These are phyloP conservation scores for Boletus huronensis DNA, from an alignment of 768 basidiomycete species.

Conservation along the genomic window DNA sequence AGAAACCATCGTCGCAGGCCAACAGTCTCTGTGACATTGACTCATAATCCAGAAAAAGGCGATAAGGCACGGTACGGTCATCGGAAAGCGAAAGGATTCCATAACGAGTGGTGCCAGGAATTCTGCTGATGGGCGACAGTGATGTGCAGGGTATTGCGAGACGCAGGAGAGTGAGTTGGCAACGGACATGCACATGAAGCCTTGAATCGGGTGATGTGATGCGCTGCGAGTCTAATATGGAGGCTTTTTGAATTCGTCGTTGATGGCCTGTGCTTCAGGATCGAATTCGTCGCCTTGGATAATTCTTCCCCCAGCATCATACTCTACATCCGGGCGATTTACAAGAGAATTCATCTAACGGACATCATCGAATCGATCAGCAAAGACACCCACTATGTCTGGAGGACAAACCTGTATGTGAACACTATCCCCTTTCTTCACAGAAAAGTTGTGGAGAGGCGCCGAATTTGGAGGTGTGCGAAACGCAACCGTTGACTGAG, in stretches of 20 bases:
- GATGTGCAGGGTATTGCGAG: background rate
- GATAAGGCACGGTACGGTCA: background rate
- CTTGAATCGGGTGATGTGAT: background rate
- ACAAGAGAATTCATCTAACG: slow-evolving; percentile 68
- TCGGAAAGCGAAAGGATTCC: background rate
- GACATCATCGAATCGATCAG: slow-evolving; percentile 7
- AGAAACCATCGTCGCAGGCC: background rate
- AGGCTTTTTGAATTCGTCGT: slow-evolving; percentile 62
- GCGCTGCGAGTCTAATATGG: slow-evolving; percentile 31
- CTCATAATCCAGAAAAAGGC: background rate
- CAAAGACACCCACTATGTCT: background rate
- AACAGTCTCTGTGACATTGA: no score
- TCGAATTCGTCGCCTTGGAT: slow-evolving; percentile 47
- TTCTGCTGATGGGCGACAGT: background rate
- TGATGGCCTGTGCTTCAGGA: slow-evolving; percentile 56
- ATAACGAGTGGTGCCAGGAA: background rate
- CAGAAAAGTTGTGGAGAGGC: slow-evolving; percentile 23
- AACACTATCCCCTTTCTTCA: slow-evolving; percentile 47
- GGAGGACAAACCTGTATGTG: slow-evolving; percentile 52
- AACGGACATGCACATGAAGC: background rate
- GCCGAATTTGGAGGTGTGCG: slow-evolving; percentile 37
- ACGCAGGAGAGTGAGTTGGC: background rate
- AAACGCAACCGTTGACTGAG: slow-evolving; percentile 60
- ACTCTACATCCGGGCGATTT: slow-evolving; percentile 44
- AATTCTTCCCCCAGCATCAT: slow-evolving; percentile 56